phyloP scores from a whole-genome alignment of 495 filamentous ascomycete genomes.

The Penicillium ochrochloron region DNA sequence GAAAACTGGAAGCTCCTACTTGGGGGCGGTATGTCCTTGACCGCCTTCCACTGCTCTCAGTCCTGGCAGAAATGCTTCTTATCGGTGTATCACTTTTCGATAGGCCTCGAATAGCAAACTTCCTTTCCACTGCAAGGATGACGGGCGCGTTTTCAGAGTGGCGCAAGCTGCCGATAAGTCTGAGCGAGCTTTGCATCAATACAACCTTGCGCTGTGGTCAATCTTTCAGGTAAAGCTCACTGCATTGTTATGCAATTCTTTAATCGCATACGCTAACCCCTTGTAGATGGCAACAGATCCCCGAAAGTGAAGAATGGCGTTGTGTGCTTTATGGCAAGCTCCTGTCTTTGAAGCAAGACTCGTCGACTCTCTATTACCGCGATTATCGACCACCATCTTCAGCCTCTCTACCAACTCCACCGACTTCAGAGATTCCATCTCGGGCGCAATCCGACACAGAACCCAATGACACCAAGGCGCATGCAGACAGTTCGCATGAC shows the following conservation, averaged over 20 bases:
- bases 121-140: conserved; percentile 28
- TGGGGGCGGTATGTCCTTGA: conserved; percentile 22
- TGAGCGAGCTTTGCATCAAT: conserved; percentile 85
- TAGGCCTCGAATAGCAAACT: conserved; percentile 5
- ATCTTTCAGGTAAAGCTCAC: conserved; percentile 67
- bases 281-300: conserved; percentile 76
- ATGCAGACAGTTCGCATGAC: conserved; percentile 26
- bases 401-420: conserved; percentile 26
- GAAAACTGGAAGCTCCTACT: conserved; percentile 34
- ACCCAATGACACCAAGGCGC: conserved; percentile 9
- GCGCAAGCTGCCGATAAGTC: conserved; percentile 77
- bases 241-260: neutral
- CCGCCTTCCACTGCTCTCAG: conserved; percentile 30
- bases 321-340: conserved; percentile 86
- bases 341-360: conserved; percentile 82
- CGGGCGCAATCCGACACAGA: conserved; percentile 25
- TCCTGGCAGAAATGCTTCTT: conserved; percentile 35
- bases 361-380: conserved; percentile 78
- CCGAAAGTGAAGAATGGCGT: conserved; percentile 82
- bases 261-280: conserved; percentile 16
- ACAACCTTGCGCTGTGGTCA: conserved; percentile 91
- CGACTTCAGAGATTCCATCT: conserved; percentile 40
- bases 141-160: conserved; percentile 61
- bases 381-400: conserved; percentile 31
- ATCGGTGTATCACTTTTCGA: conserved; percentile 2